Base-by-base conservation (phyloP, 164 flowering plant genomes). In the Macadamia tetraphylla region DNA sequence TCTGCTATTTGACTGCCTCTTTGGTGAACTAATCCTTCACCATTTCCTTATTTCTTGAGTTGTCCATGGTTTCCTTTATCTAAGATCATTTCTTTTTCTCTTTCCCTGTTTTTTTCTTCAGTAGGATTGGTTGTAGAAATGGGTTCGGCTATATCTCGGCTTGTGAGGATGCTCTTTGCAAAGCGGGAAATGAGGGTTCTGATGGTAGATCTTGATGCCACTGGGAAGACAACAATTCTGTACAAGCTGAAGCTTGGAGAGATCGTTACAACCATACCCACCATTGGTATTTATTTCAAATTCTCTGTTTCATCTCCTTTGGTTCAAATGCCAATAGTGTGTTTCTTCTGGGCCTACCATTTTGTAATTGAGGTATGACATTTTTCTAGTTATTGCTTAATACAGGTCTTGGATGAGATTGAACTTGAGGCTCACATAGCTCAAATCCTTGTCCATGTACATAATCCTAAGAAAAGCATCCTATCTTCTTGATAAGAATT, bases 181-280 rank as follows among this genome's bases (percentile, higher is more conserved):
- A 81, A 74, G 74, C 35, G 65, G 40, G 82, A 68, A 40, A 66
- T 81, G 73, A 69, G 80, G 67, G 75, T 85, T 71, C 64, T 82
- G 65, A 81, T 85, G 86, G 82, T 82, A 55, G 86, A 86, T 64
- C 86, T 85, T 60, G 85, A 85, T 70, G 82, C 78, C 31, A 79
- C 88, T 14, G 86, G 86, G 35, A 85, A 85, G 74, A 82, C 88
- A 32, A 83, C 86, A 67, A 81, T 85, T 63, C 75, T 82, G 12
- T 84, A 82, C 79, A 84, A 81, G 68, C 76, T 84, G 30, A 84
- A 84, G 76, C 82, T 84, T 9, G 88, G 88, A 58, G 81, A 82
- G 65, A 73, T 82, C 18, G 80, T 84, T 40, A 71, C 80, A 1
- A 81, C 82, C 30, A 70, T 76, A 14, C 86, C 88, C 58, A 82